Evolutionary conservation across 257 asterid genomes (phyloP).

Genomic region (Fraxinus pennsylvanica): DNA sequence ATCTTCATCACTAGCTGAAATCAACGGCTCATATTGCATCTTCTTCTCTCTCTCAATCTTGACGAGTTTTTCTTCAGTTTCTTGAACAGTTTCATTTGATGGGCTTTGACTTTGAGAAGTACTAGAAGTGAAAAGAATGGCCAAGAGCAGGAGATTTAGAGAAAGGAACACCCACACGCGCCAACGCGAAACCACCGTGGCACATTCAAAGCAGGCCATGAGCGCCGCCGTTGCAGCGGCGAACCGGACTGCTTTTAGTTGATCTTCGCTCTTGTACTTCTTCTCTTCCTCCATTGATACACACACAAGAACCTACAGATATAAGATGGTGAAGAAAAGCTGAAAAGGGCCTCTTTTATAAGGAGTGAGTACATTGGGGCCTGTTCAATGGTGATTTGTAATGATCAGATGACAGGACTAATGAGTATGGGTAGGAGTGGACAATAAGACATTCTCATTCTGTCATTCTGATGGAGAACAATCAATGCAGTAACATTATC

Average conservation of each 20-base stretch:
- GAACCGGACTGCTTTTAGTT: constrained; percentile 49
- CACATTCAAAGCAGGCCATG: constrained; percentile 45
- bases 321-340: background rate
- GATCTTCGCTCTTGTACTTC: constrained; percentile 21
- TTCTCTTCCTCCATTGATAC: background rate
- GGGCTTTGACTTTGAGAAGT: background rate
- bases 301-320: background rate
- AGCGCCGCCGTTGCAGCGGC: constrained; percentile 49
- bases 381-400: background rate
- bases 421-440: background rate
- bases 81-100: constrained; percentile 9
- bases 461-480: background rate
- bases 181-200: constrained; percentile 38
- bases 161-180: constrained; percentile 42
- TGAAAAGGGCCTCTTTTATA: background rate
- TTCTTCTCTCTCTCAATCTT: constrained; percentile 8
- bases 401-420: background rate
- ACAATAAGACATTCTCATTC: background rate
- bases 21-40: background rate
- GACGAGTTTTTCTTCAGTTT: background rate
- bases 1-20: background rate
- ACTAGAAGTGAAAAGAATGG: constrained; percentile 51
- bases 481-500: background rate
- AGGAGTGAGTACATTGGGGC: background rate
- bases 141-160: constrained; percentile 48